A percentile compares a stretch with the other conserved stretches of the same genome.
These are phyloP conservation scores for Pisolithus orientalis DNA, from an alignment of 768 basidiomycete species.

Conservation along the genomic window DNA sequence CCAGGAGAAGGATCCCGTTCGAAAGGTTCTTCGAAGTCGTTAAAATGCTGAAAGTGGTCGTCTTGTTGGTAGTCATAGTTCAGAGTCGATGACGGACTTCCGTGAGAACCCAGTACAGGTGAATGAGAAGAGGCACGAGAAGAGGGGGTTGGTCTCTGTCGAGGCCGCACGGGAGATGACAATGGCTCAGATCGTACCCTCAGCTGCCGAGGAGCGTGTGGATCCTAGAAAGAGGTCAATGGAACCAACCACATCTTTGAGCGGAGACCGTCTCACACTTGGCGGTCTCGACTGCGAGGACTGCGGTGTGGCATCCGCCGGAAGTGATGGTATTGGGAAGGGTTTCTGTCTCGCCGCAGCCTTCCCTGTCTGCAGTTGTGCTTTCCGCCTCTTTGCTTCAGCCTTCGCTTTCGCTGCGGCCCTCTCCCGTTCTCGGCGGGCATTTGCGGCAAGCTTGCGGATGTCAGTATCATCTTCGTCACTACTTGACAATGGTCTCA, in stretches of 20 bases:
- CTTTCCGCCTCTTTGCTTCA: slow-evolving; percentile 11
- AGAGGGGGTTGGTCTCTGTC: neutral
- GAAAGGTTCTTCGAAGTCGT: slow-evolving; percentile 4
- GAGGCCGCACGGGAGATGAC: slow-evolving; percentile 6
- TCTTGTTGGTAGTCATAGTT: slow-evolving; percentile 9
- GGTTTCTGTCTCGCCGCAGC: slow-evolving; percentile 14
- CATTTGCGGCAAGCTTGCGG: slow-evolving; percentile 27
- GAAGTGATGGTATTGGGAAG: slow-evolving; percentile 18
- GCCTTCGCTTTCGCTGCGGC: slow-evolving; percentile 13
- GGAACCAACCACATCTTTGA: neutral
- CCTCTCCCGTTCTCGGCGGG: slow-evolving; percentile 25
- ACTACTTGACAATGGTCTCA: slow-evolving; percentile 34
- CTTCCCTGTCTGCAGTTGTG: slow-evolving; percentile 9
- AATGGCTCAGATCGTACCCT: slow-evolving; percentile 10
- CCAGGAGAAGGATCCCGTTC: slow-evolving; percentile 5
- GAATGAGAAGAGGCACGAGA: slow-evolving; percentile 11
- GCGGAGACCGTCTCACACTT: slow-evolving; percentile 10
- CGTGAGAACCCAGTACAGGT: neutral
- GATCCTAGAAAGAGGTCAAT: neutral
- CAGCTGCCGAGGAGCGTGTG: slow-evolving; percentile 6
- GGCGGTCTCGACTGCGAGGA: neutral
- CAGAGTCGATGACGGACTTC: slow-evolving; percentile 9
- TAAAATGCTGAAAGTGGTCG: slow-evolving; percentile 9
- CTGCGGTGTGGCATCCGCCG: neutral
- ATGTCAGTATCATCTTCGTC: slow-evolving; percentile 37